Conservation (phyloP, 495 filamentous ascomycete genomes). For the Xylaria bambusicola region DNA sequence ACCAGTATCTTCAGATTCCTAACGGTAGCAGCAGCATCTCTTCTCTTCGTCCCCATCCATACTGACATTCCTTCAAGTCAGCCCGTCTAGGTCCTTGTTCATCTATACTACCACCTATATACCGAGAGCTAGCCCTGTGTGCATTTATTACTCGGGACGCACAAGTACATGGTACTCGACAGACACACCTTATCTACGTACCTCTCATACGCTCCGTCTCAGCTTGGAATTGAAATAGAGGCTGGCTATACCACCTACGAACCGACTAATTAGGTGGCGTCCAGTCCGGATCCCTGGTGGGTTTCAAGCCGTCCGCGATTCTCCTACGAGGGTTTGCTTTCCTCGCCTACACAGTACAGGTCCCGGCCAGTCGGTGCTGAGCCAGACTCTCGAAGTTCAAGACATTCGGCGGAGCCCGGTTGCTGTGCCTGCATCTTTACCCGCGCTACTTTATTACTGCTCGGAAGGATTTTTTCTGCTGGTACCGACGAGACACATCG, state of each 20-base stretch:
- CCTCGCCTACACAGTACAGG: neutral
- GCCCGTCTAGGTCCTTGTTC: no score
- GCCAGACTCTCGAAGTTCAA: neutral
- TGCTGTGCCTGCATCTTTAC: neutral
- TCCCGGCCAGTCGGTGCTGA: neutral
- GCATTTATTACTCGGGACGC: no score
- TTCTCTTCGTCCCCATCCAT: no score
- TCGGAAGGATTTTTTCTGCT: neutral
- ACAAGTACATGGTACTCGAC: neutral
- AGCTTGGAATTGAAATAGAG: neutral
- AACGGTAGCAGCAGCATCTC: no score
- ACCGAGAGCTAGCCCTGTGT: no score
- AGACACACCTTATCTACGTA: no score
- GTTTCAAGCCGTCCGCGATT: neutral
- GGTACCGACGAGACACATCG: neutral
- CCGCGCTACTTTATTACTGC: neutral
- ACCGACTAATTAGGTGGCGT: neutral
- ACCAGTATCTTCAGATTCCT: no score
- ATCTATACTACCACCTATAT: no score
- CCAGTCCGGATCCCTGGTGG: neutral
- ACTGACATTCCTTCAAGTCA: no score
- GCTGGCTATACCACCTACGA: neutral
- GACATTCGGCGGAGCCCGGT: slow-evolving; percentile 2
- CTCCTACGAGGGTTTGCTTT: neutral
- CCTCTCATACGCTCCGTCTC: neutral